These are phyloP conservation scores for Physaria fendleri DNA, from an alignment of 345 rosid species.

Conservation along the genomic window DNA sequence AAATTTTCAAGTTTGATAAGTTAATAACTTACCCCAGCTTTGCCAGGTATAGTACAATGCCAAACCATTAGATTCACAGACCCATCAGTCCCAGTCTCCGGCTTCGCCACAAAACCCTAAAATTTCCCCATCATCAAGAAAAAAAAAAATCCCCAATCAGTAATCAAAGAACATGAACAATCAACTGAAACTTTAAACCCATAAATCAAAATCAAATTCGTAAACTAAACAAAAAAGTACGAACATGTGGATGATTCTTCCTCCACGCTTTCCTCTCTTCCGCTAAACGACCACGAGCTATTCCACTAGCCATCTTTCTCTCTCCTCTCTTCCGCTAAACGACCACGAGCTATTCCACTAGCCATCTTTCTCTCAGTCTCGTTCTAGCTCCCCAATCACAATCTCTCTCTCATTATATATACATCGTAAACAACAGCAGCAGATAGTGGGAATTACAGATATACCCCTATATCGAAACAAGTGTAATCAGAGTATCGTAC, in stretches of 20 bases:
- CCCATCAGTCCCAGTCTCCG: conserved; percentile 77
- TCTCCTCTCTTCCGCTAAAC: neutral
- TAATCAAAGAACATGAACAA: neutral
- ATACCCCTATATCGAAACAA: conserved; percentile 1
- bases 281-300: conserved; percentile 89
- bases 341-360: too few species aligned
- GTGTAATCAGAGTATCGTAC: conserved; percentile 22
- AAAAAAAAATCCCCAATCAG: neutral
- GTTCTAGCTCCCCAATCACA: neutral
- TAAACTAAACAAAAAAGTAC: conserved; percentile 16
- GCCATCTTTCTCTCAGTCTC: neutral
- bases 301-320: conserved; percentile 57
- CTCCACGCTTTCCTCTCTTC: conserved; percentile 98
- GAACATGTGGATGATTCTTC: conserved; percentile 90
- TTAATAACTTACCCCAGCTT: conserved; percentile 63
- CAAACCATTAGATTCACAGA: conserved; percentile 86
- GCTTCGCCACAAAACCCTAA: conserved; percentile 98
- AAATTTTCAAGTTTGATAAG: neutral
- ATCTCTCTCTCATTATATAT: conserved; percentile 14
- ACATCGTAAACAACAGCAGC: too few species aligned
- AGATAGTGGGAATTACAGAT: neutral
- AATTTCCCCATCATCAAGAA: conserved; percentile 14
- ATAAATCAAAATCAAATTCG: neutral
- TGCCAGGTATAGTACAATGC: conserved; percentile 97
- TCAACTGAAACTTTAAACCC: neutral